These are phyloP conservation scores for Croton laevigatus DNA, from an alignment of 441 rosid species.

Conservation along the genomic window DNA sequence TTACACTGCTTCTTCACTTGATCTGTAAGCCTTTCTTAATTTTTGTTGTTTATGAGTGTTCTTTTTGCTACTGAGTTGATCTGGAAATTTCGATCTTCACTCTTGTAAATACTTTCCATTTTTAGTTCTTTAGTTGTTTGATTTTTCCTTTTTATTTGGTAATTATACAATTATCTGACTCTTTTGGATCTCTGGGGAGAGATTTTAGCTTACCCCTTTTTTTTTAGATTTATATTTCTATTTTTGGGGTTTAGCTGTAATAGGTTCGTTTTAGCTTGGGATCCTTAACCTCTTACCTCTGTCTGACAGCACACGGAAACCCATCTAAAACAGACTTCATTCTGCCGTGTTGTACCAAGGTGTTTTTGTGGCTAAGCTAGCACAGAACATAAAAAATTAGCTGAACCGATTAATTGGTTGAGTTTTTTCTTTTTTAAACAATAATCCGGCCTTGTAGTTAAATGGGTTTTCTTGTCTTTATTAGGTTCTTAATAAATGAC, in stretches of 20 bases:
- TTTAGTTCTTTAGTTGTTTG: neutral
- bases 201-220: neutral
- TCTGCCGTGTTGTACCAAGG: neutral
- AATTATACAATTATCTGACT: neutral
- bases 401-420: neutral
- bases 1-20: neutral
- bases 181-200: neutral
- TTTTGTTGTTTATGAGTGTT: neutral
- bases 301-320: neutral
- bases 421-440: neutral
- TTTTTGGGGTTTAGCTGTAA: neutral
- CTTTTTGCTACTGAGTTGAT: neutral
- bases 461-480: neutral
- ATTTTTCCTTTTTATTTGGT: neutral
- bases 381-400: neutral
- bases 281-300: neutral
- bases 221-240: neutral
- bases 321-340: slow-evolving; percentile 4
- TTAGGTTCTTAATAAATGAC: neutral
- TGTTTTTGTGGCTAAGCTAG: neutral
- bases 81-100: slow-evolving; percentile 10
- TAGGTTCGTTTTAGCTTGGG: slow-evolving; percentile 1
- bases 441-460: neutral
- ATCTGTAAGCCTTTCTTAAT: slow-evolving; percentile 26
- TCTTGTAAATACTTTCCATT: neutral